These are phyloP conservation scores for Solanum sitiens DNA, from an alignment of 257 asterid species.

Conservation along the genomic window DNA sequence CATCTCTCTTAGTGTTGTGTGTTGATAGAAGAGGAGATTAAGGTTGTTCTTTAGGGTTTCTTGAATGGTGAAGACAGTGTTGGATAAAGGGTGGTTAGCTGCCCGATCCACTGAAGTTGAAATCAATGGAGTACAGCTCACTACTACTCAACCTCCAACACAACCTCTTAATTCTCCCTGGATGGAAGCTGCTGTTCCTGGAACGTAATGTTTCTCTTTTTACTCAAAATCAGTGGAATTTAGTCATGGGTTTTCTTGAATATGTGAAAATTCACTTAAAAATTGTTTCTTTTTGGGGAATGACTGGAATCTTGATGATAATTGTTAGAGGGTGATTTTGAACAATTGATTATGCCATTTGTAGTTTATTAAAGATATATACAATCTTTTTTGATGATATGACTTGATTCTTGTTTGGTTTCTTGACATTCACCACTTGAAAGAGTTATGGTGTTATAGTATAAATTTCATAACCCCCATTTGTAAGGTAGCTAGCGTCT, in stretches of 20 bases:
- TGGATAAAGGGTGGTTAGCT: constrained; percentile 79
- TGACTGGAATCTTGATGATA: background rate
- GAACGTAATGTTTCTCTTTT: constrained; percentile 53
- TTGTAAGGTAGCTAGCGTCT: background rate
- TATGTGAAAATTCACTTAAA: background rate
- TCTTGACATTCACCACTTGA: background rate
- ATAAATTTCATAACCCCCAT: background rate
- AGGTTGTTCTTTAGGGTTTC: background rate
- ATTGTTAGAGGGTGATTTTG: background rate
- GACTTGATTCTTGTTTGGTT: background rate
- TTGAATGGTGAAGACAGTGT: constrained; percentile 42
- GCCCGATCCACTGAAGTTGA: constrained; percentile 81
- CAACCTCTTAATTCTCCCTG: constrained; percentile 46
- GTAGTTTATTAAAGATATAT: background rate
- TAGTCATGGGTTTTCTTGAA: background rate
- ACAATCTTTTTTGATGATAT: background rate
- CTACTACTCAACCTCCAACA: constrained; percentile 61
- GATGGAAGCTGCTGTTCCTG: constrained; percentile 91
- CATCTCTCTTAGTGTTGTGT: background rate
- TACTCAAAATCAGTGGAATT: background rate
- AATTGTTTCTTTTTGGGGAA: background rate
- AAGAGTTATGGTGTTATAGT: background rate
- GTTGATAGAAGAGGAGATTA: background rate
- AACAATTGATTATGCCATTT: background rate
- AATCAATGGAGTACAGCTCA: constrained; percentile 66